Evolutionary conservation across 1,139 yeast species (phyloP).

Genomic region (Geotrichum carabidarum): DNA sequence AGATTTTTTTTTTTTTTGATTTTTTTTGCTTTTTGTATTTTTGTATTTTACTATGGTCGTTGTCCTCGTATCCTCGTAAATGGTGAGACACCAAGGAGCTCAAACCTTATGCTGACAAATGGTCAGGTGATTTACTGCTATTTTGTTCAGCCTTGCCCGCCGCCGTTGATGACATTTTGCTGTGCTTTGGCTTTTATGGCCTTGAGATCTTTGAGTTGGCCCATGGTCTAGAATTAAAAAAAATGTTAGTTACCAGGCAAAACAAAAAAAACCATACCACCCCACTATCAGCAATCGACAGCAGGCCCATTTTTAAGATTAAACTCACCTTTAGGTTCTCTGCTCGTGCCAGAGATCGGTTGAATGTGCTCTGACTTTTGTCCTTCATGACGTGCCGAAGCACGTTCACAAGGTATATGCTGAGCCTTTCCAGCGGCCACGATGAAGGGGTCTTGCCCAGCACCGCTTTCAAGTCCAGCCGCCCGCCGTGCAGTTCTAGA

Average conservation of each 20-base stretch:
- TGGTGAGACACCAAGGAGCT: too few relatives aligned
- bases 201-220: not conserved
- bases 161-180: too few relatives aligned
- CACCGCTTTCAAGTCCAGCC: conserved; percentile 32
- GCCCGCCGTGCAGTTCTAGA: conserved; percentile 33
- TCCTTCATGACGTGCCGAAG: conserved; percentile 25
- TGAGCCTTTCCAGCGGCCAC: conserved; percentile 38
- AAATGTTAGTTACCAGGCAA: not conserved
- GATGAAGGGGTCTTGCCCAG: conserved; percentile 32
- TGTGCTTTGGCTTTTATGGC: not conserved
- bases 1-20: not conserved
- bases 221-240: not conserved
- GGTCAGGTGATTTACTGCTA: too few relatives aligned
- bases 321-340: conserved; percentile 23
- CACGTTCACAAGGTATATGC: conserved; percentile 28
- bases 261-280: too few relatives aligned
- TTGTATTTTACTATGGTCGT: too few relatives aligned
- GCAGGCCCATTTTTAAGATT: not conserved
- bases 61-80: too few relatives aligned
- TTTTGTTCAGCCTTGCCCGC: too few relatives aligned
- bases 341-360: conserved; percentile 29
- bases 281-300: not conserved
- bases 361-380: conserved; percentile 26
- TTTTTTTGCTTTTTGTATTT: not conserved
- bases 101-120: too few relatives aligned